Conservation (phyloP, 805 yeast species). For the Scheffersomyces coipomensis region DNA sequence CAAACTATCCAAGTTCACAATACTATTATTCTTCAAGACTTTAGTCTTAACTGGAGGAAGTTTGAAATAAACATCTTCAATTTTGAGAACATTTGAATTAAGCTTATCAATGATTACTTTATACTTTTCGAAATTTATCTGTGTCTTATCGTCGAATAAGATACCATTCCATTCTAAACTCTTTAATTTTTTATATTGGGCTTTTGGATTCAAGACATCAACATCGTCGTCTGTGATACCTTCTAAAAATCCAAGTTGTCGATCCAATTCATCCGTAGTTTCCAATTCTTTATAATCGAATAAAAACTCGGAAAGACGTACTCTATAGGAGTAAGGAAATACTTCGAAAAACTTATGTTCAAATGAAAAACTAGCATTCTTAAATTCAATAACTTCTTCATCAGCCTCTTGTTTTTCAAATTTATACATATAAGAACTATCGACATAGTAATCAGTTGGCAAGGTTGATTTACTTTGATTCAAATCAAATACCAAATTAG, state of each 20-base stretch:
- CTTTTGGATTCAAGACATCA: slow-evolving; percentile 24
- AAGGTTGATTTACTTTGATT: slow-evolving; percentile 21
- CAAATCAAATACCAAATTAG: slow-evolving; percentile 37
- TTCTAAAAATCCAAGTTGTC: slow-evolving; percentile 35
- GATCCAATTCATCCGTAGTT: slow-evolving; percentile 18
- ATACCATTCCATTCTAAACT: slow-evolving; percentile 36
- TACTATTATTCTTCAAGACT: slow-evolving; percentile 35
- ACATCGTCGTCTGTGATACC: slow-evolving; percentile 32
- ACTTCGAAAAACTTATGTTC: slow-evolving; percentile 18
- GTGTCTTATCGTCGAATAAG: slow-evolving; percentile 13
- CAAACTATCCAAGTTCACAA: slow-evolving; percentile 43
- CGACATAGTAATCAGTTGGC: slow-evolving; percentile 3
- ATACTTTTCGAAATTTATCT: slow-evolving; percentile 20
- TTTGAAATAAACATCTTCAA: slow-evolving; percentile 21
- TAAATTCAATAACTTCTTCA: slow-evolving; percentile 15
- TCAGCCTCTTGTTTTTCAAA: background rate
- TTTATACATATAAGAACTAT: slow-evolving; percentile 5
- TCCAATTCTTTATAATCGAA: slow-evolving; percentile 18
- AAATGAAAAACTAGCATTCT: slow-evolving; percentile 7
- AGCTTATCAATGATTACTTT: slow-evolving; percentile 13
- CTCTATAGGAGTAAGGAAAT: slow-evolving; percentile 32
- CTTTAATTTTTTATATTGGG: slow-evolving; percentile 18
- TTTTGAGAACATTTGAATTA: slow-evolving; percentile 8
- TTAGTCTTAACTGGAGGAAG: slow-evolving; percentile 25
- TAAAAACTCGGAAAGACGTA: slow-evolving; percentile 34